Base-by-base conservation (phyloP, 148 eudicot genomes). In the Rhododendron mucronatum region DNA sequence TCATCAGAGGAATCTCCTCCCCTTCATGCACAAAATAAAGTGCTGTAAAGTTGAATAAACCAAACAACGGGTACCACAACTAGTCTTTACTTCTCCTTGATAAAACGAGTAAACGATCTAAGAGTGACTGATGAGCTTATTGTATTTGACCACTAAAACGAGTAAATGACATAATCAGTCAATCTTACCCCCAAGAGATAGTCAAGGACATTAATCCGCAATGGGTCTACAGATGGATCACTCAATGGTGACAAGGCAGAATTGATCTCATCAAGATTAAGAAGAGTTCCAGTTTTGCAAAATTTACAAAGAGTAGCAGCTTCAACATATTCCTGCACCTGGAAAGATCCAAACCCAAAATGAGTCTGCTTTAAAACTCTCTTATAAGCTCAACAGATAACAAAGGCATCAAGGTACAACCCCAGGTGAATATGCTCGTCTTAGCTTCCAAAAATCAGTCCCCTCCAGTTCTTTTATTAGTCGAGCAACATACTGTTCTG, bases 391-490 rank as follows among this genome's bases (percentile, higher is more conserved):
- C 18, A 82, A 61, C 37, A 87, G 86, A 48, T 51, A 82, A 51
- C 21, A 88, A 51, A 77, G 81, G 71, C n/a, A 67, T 16, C 80
- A 85, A 85, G 81, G 83, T 71, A 71, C 84, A 75, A 97, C 99
- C 96, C 99, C 99, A 23, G 99, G 99, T 80, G 99, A 97, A 86
- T 91, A 91, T 51, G 99, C 99, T 90, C 97, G 95, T 88, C 99
- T 92, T 67, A 97, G 94, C 91, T 94, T 97, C 99, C 99, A 97
- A 78, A 94, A 95, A 86, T 97, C 99, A 30, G 94, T 90, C 65
- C 99, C 99, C 15, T 88, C 88, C 55, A 97, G 89, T 89, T 97
- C 98, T 86, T 93, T 94, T 26, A 95, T 93, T 59, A 97, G 90
- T 65, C 94, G 92, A 53, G 95, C 87, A 75, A 97, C 85, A 92